Conservation (phyloP, 176 grass and related monocot genomes). For the Triticum turgidum region DNA sequence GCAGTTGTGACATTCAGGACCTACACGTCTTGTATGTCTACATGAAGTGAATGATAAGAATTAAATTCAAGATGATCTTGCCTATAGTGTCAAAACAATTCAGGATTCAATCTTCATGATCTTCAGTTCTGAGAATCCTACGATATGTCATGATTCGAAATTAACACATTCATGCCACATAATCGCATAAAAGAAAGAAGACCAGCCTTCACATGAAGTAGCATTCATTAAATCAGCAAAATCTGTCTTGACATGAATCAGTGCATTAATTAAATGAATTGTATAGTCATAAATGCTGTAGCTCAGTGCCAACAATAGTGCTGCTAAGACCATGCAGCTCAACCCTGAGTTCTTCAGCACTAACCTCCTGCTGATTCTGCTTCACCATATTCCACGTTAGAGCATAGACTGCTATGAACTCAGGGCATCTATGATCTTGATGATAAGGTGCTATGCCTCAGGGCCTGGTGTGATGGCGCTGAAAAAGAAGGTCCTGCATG, state of each 20-base stretch:
- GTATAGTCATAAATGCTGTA: background rate
- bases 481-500: background rate
- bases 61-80: background rate
- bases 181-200: background rate
- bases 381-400: background rate
- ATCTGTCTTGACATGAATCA: background rate
- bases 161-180: background rate
- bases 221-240: background rate
- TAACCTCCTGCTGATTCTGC: background rate
- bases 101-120: background rate
- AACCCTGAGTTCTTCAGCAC: background rate
- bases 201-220: background rate
- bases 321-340: background rate
- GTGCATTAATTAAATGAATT: background rate
- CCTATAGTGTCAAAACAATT: background rate
- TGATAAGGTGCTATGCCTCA: background rate
- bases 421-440: background rate
- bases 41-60: background rate
- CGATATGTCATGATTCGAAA: background rate
- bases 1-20: background rate
- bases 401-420: background rate
- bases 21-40: background rate
- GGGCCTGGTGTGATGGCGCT: background rate
- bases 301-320: background rate
- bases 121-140: background rate